Evolutionary conservation across 1,139 yeast species (phyloP).

Genomic region (Protomyces inundatus): DNA sequence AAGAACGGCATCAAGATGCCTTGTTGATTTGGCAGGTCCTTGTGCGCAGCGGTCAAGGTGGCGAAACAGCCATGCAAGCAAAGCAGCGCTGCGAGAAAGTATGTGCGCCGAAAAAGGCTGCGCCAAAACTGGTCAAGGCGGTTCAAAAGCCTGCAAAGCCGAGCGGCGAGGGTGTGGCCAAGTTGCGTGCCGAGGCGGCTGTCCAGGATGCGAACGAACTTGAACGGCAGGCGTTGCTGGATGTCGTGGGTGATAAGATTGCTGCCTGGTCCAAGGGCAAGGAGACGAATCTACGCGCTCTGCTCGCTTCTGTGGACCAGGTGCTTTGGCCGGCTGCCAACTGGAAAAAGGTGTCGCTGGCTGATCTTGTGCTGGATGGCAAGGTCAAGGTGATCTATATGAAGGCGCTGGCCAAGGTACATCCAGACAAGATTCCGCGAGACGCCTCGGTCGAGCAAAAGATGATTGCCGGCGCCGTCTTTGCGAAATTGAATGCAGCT

Average conservation of each 20-base stretch:
- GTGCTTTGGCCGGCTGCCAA: constrained; percentile 58
- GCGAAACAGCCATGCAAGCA: constrained; percentile 67
- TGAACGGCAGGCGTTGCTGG: constrained; percentile 52
- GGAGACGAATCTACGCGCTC: constrained; percentile 69
- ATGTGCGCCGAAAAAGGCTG: constrained; percentile 36
- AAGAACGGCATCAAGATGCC: constrained; percentile 65
- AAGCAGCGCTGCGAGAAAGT: constrained; percentile 70
- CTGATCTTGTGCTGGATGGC: constrained; percentile 83
- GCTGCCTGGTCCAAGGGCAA: constrained; percentile 66
- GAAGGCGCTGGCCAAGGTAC: constrained; percentile 90
- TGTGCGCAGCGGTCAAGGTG: constrained; percentile 62
- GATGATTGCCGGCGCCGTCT: constrained; percentile 82
- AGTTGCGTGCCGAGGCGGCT: constrained; percentile 44
- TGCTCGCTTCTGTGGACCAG: constrained; percentile 60
- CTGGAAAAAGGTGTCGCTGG: constrained; percentile 60
- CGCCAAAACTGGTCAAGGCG: not conserved
- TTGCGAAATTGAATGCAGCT: constrained; percentile 74
- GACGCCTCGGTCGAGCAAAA: constrained; percentile 59
- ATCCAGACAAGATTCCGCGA: constrained; percentile 72
- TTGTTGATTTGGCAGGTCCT: constrained; percentile 56
- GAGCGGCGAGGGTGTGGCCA: constrained; percentile 31
- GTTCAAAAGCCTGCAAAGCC: constrained; percentile 23
- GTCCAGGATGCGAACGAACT: constrained; percentile 51
- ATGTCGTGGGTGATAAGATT: constrained; percentile 53
- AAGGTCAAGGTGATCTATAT: constrained; percentile 80